Evolutionary conservation across 1,139 yeast species (phyloP).

Genomic region (Sugiyamaella novakii): DNA sequence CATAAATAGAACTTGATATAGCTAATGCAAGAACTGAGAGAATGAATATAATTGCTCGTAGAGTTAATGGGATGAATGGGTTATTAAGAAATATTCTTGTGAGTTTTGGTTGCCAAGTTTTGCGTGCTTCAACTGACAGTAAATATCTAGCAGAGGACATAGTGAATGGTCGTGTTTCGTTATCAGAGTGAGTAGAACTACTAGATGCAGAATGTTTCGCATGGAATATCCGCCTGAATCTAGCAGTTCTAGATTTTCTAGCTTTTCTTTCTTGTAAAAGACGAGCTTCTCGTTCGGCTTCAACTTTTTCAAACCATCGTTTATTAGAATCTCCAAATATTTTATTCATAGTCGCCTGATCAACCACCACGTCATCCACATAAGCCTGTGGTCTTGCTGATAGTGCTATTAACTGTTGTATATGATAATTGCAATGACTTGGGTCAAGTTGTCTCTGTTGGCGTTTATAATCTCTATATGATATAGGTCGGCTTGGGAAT

Average conservation of each 20-base stretch:
- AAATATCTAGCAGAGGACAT: slow-evolving; percentile 34
- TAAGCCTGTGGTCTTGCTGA: too few species aligned
- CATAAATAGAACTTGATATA: slow-evolving; percentile 35
- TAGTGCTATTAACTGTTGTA: too few species aligned
- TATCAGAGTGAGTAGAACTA: neutral
- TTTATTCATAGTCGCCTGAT: too few species aligned
- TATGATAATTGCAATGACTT: too few species aligned
- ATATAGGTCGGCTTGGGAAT: too few species aligned
- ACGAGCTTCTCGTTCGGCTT: too few species aligned
- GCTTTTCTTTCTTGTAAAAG: neutral
- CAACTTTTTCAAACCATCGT: too few species aligned
- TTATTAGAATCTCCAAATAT: too few species aligned
- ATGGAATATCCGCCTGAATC: neutral
- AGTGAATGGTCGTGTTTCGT: slow-evolving; percentile 23
- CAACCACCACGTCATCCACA: too few species aligned
- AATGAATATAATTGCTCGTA: slow-evolving; percentile 67
- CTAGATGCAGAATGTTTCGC: neutral
- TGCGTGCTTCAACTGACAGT: slow-evolving; percentile 40
- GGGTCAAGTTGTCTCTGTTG: too few species aligned
- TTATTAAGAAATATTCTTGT: slow-evolving; percentile 64
- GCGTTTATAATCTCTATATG: too few species aligned
- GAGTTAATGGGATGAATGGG: slow-evolving; percentile 77
- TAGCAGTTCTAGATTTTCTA: slow-evolving; percentile 3
- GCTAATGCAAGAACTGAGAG: slow-evolving; percentile 38
- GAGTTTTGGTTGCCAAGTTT: slow-evolving; percentile 65